Conservation (phyloP, 2,329 filamentous ascomycete species). For the Fusarium sp. region DNA sequence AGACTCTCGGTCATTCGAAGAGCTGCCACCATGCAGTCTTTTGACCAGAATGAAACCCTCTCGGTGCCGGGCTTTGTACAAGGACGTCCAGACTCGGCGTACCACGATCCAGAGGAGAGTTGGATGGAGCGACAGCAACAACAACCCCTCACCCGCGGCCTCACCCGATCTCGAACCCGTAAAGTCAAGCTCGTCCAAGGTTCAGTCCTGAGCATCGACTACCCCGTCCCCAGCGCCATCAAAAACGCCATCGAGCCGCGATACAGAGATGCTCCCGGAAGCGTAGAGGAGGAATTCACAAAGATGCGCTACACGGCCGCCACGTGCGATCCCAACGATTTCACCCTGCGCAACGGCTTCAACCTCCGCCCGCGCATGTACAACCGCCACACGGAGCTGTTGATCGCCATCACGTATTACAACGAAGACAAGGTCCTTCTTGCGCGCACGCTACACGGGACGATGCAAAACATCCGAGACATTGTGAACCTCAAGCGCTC, state of each 20-base stretch:
- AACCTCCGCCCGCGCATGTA: conserved; percentile 43
- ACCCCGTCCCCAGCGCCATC: conserved; percentile 41
- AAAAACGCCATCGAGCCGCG: conserved; percentile 40
- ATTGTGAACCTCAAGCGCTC: conserved; percentile 42
- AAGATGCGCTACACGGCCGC: conserved; percentile 44
- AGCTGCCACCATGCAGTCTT: conserved; percentile 29
- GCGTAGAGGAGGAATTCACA: conserved; percentile 38
- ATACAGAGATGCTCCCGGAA: conserved; percentile 33
- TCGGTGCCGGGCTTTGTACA: conserved; percentile 30
- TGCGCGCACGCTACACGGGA: conserved; percentile 38
- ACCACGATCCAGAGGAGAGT: conserved; percentile 37
- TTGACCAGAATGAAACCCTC: conserved; percentile 22
- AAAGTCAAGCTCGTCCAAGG: conserved; percentile 43
- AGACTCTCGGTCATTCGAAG: conserved; percentile 31
- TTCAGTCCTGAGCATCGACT: conserved; percentile 43
- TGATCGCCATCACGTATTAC: conserved; percentile 44
- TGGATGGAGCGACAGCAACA: conserved; percentile 42
- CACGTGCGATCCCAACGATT: conserved; percentile 42
- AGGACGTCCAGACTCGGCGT: conserved; percentile 37
- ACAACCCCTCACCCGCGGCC: conserved; percentile 13
- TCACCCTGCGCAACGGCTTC: conserved; percentile 41
- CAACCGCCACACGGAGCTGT: conserved; percentile 40
- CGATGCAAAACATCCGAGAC: conserved; percentile 42
- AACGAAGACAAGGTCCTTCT: conserved; percentile 44
- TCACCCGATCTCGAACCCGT: conserved; percentile 37